These are phyloP conservation scores for Phlebopus sp. DNA, from an alignment of 1,284 basidiomycete species.

Conservation along the genomic window DNA sequence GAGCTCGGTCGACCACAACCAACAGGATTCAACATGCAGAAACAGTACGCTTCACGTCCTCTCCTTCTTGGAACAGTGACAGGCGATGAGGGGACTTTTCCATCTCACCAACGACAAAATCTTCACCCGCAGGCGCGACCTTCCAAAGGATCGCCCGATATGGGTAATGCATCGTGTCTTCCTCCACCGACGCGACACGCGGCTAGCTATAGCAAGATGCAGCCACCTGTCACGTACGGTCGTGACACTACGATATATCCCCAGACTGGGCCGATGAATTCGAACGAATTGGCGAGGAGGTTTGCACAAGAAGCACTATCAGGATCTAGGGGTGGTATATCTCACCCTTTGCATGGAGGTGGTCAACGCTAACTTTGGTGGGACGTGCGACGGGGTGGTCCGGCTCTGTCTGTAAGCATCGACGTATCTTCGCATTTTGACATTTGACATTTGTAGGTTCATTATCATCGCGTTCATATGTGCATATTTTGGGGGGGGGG, in stretches of 20 bases:
- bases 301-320: conserved; percentile 9
- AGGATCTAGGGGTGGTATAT: conserved; percentile 1
- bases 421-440: too few species aligned
- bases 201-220: background rate
- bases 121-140: background rate
- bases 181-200: conserved; percentile 1
- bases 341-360: conserved; percentile 3
- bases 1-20: conserved; percentile 2
- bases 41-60: background rate
- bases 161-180: background rate
- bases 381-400: conserved; percentile 49
- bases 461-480: too few species aligned
- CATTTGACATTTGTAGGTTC: too few species aligned
- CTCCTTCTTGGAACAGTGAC: background rate
- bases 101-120: background rate
- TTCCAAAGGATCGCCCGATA: background rate
- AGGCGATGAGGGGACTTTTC: background rate
- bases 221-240: conserved; percentile 2
- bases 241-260: conserved; percentile 6
- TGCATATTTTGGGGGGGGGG: too few species aligned
- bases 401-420: too few species aligned
- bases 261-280: conserved; percentile 8
- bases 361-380: conserved; percentile 49
- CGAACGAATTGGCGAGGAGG: conserved; percentile 11
- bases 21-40: background rate